These are phyloP conservation scores for Anisodus acutangulus DNA, from an alignment of 257 asterid genomes.

Conservation along the genomic window DNA sequence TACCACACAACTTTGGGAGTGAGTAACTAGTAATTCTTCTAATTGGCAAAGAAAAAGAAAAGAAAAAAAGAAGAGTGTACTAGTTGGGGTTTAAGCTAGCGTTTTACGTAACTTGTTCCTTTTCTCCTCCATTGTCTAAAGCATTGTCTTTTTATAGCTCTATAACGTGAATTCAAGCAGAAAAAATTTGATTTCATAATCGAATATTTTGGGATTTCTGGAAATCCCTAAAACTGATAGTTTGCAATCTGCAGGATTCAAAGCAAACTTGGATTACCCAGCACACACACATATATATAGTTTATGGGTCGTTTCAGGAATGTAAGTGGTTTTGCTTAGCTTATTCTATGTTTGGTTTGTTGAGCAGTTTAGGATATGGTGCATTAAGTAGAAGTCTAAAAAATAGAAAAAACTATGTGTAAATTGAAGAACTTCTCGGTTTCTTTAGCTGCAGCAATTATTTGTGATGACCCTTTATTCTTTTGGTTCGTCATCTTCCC, in stretches of 20 bases:
- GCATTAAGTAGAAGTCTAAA: not conserved
- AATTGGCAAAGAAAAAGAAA: not conserved
- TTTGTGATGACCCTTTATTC: not conserved
- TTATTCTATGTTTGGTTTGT: not conserved
- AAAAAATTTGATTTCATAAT: not conserved
- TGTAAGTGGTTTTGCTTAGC: not conserved
- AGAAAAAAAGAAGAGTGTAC: not conserved
- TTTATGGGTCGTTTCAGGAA: slow-evolving; percentile 10
- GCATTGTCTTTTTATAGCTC: not conserved
- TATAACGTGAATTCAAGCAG: too few species aligned
- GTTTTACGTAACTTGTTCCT: not conserved
- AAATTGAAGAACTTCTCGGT: not conserved
- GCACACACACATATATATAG: not conserved
- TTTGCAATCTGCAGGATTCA: not conserved
- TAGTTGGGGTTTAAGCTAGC: slow-evolving; percentile 5
- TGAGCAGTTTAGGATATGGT: not conserved
- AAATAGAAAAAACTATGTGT: not conserved
- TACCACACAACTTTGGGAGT: not conserved
- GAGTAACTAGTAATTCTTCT: not conserved
- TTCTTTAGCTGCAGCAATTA: not conserved
- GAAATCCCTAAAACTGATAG: not conserved
- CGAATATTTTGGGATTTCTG: not conserved
- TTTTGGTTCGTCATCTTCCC: not conserved
- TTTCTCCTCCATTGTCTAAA: not conserved
- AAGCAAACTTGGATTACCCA: not conserved